Evolutionary conservation across 1,284 basidiomycete genomes (phyloP).

Genomic region (Trichosporon asahii): DNA sequence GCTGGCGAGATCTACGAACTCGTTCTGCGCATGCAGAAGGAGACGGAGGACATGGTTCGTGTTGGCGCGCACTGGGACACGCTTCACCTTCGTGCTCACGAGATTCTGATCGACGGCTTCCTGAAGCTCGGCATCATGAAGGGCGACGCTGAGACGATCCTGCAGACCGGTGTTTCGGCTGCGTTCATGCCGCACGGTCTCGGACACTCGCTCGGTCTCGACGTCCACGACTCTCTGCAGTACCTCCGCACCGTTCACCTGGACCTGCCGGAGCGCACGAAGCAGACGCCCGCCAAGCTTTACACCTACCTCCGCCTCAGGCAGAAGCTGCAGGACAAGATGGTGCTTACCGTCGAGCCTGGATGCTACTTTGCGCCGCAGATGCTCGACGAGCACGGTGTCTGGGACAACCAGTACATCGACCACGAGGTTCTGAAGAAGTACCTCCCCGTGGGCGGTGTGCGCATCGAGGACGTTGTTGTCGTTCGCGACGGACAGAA

Average conservation of each 20-base stretch:
- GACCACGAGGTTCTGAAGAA: constrained; percentile 65
- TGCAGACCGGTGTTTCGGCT: constrained; percentile 68
- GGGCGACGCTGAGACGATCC: constrained; percentile 60
- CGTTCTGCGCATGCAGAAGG: constrained; percentile 79
- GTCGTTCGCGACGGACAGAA: constrained; percentile 62
- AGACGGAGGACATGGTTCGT: constrained; percentile 60
- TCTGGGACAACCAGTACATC: constrained; percentile 63
- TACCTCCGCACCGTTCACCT: constrained; percentile 35
- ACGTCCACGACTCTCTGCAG: constrained; percentile 66
- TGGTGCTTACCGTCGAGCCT: constrained; percentile 79
- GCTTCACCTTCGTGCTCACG: constrained; percentile 75
- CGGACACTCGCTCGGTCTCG: constrained; percentile 74
- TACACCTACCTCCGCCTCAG: constrained; percentile 75
- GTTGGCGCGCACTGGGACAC: constrained; percentile 80
- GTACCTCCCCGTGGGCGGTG: constrained; percentile 77
- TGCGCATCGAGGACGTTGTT: constrained; percentile 85
- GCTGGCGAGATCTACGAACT: constrained; percentile 76
- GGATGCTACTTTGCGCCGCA: constrained; percentile 82
- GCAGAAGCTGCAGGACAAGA: constrained; percentile 65
- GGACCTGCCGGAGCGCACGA: constrained; percentile 34
- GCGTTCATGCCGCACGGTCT: constrained; percentile 91
- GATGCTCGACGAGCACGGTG: constrained; percentile 62
- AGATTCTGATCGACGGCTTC: constrained; percentile 71
- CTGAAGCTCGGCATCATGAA: constrained; percentile 80
- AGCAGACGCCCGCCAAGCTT: constrained; percentile 59